These are phyloP conservation scores for Paramyrothecium roridum DNA, from an alignment of 2,329 filamentous ascomycete genomes.

Conservation along the genomic window DNA sequence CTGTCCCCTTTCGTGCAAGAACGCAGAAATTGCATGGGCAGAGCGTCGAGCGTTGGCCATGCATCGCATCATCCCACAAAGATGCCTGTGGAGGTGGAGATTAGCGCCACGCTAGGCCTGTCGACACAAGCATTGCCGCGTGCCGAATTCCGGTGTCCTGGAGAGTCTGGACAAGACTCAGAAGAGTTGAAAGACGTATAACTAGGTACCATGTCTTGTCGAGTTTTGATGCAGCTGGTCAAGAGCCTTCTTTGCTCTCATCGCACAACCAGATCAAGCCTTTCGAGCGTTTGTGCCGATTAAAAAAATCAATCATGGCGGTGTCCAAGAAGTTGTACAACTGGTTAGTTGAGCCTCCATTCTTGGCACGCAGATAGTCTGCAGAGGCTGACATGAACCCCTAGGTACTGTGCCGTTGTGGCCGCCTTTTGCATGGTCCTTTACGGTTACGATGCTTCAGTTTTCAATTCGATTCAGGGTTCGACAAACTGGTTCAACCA, in stretches of 20 bases:
- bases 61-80: too few species aligned
- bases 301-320: background rate
- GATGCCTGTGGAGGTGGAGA: background rate
- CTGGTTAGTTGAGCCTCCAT: background rate
- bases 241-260: background rate
- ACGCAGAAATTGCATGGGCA: too few species aligned
- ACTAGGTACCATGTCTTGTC: background rate
- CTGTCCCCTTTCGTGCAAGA: too few species aligned
- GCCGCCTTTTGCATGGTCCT: conserved; percentile 73
- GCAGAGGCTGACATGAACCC: background rate
- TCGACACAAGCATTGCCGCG: background rate
- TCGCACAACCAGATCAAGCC: too few species aligned
- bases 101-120: background rate
- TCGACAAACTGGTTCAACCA: conserved; percentile 64
- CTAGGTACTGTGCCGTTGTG: conserved; percentile 65
- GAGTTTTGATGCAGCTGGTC: background rate
- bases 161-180: background rate
- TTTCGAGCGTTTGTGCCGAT: too few species aligned
- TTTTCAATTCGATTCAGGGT: conserved; percentile 70
- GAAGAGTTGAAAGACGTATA: background rate
- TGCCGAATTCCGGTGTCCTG: background rate
- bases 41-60: too few species aligned
- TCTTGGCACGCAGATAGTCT: background rate
- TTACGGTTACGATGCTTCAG: conserved; percentile 72
- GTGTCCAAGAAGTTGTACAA: background rate